These are phyloP conservation scores for Xylariaceae sp. DNA, from an alignment of 2,329 filamentous ascomycete genomes.

Conservation along the genomic window DNA sequence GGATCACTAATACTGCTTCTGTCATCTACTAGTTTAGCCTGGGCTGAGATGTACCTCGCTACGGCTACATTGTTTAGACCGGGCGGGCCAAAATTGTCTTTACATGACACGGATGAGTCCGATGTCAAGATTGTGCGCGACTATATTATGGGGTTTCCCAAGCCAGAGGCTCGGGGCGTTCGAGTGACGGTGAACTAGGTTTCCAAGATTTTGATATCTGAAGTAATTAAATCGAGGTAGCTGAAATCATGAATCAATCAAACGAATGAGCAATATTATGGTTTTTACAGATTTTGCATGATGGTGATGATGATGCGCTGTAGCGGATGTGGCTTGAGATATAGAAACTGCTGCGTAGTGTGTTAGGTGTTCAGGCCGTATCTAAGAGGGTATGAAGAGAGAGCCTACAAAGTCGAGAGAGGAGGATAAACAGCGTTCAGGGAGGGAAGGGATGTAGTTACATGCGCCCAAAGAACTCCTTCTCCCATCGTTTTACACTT, in stretches of 20 bases:
- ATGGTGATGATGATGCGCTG: neutral
- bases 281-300: neutral
- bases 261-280: neutral
- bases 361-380: neutral
- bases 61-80: neutral
- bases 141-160: neutral
- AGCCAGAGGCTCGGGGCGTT: neutral
- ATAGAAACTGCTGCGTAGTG: neutral
- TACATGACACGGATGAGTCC: neutral
- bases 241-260: neutral
- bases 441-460: neutral
- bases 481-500: neutral
- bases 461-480: neutral
- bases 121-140: conserved; percentile 5
- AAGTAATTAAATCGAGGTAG: neutral
- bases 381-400: neutral
- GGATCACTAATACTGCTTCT: neutral
- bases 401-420: neutral
- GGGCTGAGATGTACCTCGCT: conserved; percentile 4
- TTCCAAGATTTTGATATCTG: neutral
- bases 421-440: neutral
- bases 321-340: neutral
- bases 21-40: neutral
- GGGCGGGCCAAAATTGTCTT: neutral
- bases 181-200: neutral